phyloP scores from a whole-genome alignment of 1,139 yeast species.

The Kluyveromyces sp. region DNA sequence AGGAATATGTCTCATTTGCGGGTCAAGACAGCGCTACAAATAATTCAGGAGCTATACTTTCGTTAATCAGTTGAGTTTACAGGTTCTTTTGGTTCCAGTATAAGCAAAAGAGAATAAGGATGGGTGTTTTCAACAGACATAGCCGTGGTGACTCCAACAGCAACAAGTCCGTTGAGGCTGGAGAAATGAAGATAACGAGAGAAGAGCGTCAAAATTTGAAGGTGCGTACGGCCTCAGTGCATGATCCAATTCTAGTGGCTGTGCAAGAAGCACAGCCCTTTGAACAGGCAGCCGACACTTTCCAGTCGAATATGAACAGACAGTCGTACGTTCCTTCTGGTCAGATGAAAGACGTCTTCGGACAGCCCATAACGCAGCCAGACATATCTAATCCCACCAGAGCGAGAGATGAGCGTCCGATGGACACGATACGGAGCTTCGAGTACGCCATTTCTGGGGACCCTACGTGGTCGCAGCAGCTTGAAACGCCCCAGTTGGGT shows the following conservation, averaged over 20 bases:
- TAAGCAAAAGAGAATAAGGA: too few species aligned
- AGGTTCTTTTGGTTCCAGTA: too few species aligned
- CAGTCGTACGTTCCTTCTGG: constrained; percentile 30
- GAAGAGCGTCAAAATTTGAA: constrained; percentile 48
- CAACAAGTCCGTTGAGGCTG: constrained; percentile 11
- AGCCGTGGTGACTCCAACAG: constrained; percentile 19
- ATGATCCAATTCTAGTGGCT: constrained; percentile 85
- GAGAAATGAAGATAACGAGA: constrained; percentile 36
- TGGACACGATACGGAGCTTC: constrained; percentile 87
- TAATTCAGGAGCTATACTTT: not conserved
- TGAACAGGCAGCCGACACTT: constrained; percentile 53
- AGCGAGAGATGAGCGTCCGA: constrained; percentile 85
- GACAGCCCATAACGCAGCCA: constrained; percentile 63
- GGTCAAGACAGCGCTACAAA: too few species aligned
- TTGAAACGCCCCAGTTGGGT: constrained; percentile 71
- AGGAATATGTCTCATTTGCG: too few species aligned
- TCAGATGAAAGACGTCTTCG: constrained; percentile 65
- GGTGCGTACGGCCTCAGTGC: constrained; percentile 56
- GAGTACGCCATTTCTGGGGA: constrained; percentile 94
- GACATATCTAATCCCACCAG: constrained; percentile 92
- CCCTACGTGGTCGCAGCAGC: constrained; percentile 61
- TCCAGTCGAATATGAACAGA: constrained; percentile 29
- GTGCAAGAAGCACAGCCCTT: constrained; percentile 95
- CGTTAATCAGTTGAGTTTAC: not conserved
- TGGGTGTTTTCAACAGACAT: constrained; percentile 13